These are phyloP conservation scores for Wallacemonas rigidus DNA, from an alignment of 208 protist species.

Conservation along the genomic window DNA sequence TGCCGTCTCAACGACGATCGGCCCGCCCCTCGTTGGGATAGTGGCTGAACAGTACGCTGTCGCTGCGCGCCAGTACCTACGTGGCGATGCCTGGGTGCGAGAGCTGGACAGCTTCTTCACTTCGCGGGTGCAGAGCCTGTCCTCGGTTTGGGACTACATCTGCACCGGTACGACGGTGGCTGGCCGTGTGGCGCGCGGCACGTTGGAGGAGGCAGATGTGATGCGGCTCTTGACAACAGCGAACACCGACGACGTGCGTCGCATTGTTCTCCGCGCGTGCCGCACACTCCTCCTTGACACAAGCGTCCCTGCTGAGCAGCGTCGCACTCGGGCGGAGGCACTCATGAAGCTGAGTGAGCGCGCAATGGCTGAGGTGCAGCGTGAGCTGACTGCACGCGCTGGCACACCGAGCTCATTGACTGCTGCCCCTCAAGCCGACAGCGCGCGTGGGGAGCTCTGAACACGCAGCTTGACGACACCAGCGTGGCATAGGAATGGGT, in stretches of 20 bases:
- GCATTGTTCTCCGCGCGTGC: conserved; percentile 44
- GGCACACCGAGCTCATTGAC: background rate
- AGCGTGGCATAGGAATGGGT: too few relatives aligned
- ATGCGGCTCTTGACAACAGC: conserved; percentile 34
- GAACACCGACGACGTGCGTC: conserved; percentile 38
- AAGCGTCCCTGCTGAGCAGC: conserved; percentile 31
- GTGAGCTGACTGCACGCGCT: conserved; percentile 24
- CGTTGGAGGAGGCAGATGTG: conserved; percentile 39
- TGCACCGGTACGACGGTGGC: conserved; percentile 7
- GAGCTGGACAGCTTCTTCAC: conserved; percentile 58
- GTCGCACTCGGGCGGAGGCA: conserved; percentile 26
- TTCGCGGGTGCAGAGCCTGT: conserved; percentile 29
- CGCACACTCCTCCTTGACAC: conserved; percentile 46
- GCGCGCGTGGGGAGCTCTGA: background rate
- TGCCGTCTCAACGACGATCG: conserved; percentile 48
- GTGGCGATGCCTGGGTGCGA: conserved; percentile 25
- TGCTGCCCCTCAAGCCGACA: background rate
- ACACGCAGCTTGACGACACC: background rate
- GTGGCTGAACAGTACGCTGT: conserved; percentile 57
- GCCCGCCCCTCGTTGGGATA: conserved; percentile 39
- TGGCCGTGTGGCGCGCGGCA: conserved; percentile 18
- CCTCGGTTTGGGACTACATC: conserved; percentile 4
- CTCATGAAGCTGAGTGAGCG: conserved; percentile 34
- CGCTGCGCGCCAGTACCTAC: conserved; percentile 45
- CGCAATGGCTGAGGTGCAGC: conserved; percentile 28